Conservation (phyloP, 257 asterid genomes). For the Solanum chmielewskii region DNA sequence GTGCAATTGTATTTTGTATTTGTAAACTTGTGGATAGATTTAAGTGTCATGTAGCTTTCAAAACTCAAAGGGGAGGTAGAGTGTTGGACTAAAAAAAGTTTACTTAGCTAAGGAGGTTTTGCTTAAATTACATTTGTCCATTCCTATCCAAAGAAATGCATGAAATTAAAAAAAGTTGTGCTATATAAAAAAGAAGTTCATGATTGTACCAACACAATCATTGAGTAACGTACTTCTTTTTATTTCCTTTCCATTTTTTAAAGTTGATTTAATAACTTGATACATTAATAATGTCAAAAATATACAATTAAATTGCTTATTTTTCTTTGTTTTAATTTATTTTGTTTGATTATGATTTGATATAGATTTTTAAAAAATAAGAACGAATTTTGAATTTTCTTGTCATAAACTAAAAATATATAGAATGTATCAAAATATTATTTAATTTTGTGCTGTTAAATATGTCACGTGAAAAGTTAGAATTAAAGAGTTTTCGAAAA, state of each 20-base stretch:
- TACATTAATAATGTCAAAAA: too few relatives aligned
- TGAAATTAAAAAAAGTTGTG: background rate
- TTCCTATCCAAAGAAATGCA: background rate
- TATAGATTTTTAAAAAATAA: too few relatives aligned
- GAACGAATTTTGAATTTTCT: too few relatives aligned
- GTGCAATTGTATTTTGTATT: background rate
- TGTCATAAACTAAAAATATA: too few relatives aligned
- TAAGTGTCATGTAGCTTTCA: background rate
- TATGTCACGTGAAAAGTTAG: too few relatives aligned
- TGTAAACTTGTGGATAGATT: background rate
- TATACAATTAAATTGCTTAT: background rate
- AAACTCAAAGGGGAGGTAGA: background rate
- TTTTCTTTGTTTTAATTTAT: too few relatives aligned
- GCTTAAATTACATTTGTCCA: background rate
- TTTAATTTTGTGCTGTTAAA: too few relatives aligned
- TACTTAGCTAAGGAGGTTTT: conserved; percentile 21
- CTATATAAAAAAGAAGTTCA: background rate
- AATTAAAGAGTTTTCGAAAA: too few relatives aligned
- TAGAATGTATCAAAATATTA: too few relatives aligned
- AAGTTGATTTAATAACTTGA: background rate
- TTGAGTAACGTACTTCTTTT: background rate
- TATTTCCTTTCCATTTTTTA: background rate
- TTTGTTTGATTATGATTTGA: too few relatives aligned
- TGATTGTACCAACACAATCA: background rate
- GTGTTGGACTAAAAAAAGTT: background rate